Conservation (phyloP, 306 rosid species). For the Nissolia schottii region DNA sequence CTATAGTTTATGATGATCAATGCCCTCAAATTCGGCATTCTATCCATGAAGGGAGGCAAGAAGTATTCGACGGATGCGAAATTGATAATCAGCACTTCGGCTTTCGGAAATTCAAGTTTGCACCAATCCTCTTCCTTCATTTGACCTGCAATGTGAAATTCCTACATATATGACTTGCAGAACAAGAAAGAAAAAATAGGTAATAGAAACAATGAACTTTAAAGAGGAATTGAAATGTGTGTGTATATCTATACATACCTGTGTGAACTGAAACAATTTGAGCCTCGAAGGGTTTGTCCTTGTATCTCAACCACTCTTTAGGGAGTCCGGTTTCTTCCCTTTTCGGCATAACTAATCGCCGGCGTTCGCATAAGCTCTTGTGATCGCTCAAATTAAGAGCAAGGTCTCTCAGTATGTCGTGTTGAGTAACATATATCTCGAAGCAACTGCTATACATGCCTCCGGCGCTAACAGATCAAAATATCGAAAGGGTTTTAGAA, state of each 20-base stretch:
- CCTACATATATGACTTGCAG: conserved; percentile 12
- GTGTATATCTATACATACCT: conserved; percentile 58
- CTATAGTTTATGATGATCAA: conserved; percentile 54
- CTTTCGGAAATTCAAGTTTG: conserved; percentile 62
- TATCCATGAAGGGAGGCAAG: conserved; percentile 65
- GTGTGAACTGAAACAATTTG: conserved; percentile 84
- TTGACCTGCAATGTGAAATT: conserved; percentile 53
- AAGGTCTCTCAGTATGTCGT: conserved; percentile 82
- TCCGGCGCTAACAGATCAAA: conserved; percentile 52
- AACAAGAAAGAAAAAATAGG: background rate
- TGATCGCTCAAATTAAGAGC: conserved; percentile 62
- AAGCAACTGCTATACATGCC: conserved; percentile 65
- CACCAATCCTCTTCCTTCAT: conserved; percentile 83
- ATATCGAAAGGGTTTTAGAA: conserved; percentile 23
- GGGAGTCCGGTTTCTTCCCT: conserved; percentile 61
- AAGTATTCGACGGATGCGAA: conserved; percentile 64
- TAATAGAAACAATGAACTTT: background rate
- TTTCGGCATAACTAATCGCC: conserved; percentile 72
- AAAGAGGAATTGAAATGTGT: background rate
- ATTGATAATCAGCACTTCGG: conserved; percentile 79
- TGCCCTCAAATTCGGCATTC: conserved; percentile 83
- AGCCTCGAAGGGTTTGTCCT: conserved; percentile 52
- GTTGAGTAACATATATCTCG: conserved; percentile 74
- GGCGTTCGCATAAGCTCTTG: conserved; percentile 31
- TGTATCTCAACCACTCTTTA: conserved; percentile 69